Evolutionary conservation across 2,329 filamentous ascomycete genomes (phyloP).

Genomic region (Neocatenulostroma microsporum): DNA sequence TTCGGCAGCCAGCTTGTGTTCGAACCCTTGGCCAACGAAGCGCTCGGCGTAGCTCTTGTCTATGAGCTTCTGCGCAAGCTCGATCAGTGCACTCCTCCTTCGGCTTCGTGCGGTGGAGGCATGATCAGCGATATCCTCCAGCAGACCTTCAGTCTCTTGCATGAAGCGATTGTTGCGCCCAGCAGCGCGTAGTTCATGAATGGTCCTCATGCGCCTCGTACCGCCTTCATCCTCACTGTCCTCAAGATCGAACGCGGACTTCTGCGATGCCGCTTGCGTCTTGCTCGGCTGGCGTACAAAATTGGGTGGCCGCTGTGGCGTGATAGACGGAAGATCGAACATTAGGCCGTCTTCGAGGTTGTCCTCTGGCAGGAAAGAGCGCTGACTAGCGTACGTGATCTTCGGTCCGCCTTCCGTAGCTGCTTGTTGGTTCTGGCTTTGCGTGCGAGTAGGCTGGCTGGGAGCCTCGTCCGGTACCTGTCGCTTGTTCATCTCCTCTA

Average conservation of each 20-base stretch:
- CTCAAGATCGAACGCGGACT: slow-evolving; percentile 29
- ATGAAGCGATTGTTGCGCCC: slow-evolving; percentile 52
- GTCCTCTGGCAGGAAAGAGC: slow-evolving; percentile 52
- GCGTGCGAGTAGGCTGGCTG: too few species aligned
- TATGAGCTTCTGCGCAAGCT: slow-evolving; percentile 47
- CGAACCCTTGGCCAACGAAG: slow-evolving; percentile 67
- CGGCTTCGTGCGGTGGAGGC: slow-evolving; percentile 37
- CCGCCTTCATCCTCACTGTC: slow-evolving; percentile 41
- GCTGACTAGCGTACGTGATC: slow-evolving; percentile 52
- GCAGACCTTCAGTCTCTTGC: slow-evolving; percentile 47
- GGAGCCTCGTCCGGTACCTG: too few species aligned
- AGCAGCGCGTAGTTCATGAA: slow-evolving; percentile 54
- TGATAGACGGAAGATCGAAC: slow-evolving; percentile 24
- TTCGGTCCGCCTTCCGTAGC: slow-evolving; percentile 30
- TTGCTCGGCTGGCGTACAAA: slow-evolving; percentile 9
- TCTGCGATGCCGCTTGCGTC: slow-evolving; percentile 15
- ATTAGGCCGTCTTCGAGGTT: slow-evolving; percentile 33
- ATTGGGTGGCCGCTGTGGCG: slow-evolving; percentile 13
- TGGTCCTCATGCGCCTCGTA: slow-evolving; percentile 44
- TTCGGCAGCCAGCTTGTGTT: slow-evolving; percentile 58
- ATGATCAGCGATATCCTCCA: slow-evolving; percentile 51
- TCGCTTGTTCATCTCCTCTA: slow-evolving; percentile 4
- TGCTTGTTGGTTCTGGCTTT: slow-evolving; percentile 13
- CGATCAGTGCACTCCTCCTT: slow-evolving; percentile 47
- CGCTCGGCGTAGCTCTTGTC: slow-evolving; percentile 58